A percentile compares a stretch with the other conserved stretches of the same genome.
These are phyloP conservation scores for Hyaloscypha hepaticicola DNA, from an alignment of 495 filamentous ascomycete genomes.

Conservation along the genomic window DNA sequence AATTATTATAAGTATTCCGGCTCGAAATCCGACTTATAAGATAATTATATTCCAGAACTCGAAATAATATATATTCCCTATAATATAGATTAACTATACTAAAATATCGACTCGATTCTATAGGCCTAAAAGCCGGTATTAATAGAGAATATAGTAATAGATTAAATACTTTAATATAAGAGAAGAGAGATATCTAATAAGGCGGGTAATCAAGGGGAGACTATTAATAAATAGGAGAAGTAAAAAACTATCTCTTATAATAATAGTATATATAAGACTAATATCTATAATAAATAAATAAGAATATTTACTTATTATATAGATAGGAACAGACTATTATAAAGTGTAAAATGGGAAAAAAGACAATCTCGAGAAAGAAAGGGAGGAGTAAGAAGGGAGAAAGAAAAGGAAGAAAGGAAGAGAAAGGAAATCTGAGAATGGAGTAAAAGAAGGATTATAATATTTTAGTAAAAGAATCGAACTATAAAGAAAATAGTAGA, in stretches of 20 bases:
- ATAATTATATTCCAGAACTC: conserved; percentile 3
- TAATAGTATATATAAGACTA: conserved; percentile 4
- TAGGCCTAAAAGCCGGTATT: conserved; percentile 13
- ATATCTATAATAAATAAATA: conserved; percentile 21
- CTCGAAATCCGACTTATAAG: conserved; percentile 14
- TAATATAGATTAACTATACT: conserved; percentile 16
- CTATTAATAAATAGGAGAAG: conserved; percentile 4
- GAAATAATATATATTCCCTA: conserved; percentile 20
- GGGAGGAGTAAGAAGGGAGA: not conserved
- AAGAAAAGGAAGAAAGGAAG: conserved; percentile 3
- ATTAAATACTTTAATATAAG: conserved; percentile 26
- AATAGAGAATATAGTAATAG: conserved; percentile 23
- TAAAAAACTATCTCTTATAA: conserved; percentile 10
- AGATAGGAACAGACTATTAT: conserved; percentile 17
- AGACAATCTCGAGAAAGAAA: not conserved
- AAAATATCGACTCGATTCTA: conserved; percentile 16
- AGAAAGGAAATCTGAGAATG: conserved; percentile 7
- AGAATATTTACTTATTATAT: conserved; percentile 9
- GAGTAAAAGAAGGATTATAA: conserved; percentile 8
- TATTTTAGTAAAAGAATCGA: conserved; percentile 8
- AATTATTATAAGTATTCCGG: conserved; percentile 7
- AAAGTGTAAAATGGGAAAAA: conserved; percentile 12
- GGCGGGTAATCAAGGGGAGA: conserved; percentile 3
- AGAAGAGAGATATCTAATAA: conserved; percentile 21
- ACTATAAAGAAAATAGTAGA: no score